These are phyloP conservation scores for Aspergillus egyptiacus DNA, from an alignment of 495 filamentous ascomycete species.

Conservation along the genomic window DNA sequence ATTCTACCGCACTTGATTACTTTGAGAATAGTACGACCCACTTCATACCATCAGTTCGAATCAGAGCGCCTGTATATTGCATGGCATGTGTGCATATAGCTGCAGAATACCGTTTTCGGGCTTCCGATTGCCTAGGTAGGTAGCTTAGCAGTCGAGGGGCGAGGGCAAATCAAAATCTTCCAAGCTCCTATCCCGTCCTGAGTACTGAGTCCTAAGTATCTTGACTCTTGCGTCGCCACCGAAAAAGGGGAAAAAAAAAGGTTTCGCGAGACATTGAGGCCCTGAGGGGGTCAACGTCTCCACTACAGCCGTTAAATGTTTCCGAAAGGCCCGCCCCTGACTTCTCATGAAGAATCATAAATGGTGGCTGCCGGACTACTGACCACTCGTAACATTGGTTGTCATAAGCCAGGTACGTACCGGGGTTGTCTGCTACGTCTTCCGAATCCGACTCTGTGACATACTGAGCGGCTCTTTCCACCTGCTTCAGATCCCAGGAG, in stretches of 20 bases:
- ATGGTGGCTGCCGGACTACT: slow-evolving; percentile 2
- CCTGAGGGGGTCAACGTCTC: too few relatives aligned
- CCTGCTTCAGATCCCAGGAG: not conserved
- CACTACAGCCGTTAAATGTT: slow-evolving; percentile 14
- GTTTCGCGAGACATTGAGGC: too few relatives aligned
- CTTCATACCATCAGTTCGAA: slow-evolving; percentile 3
- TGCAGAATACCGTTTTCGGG: not conserved
- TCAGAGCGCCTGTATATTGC: not conserved
- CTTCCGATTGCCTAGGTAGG: not conserved
- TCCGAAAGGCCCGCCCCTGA: too few relatives aligned
- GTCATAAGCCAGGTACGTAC: slow-evolving; percentile 10
- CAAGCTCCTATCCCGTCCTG: too few relatives aligned
- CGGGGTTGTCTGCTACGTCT: slow-evolving; percentile 10
- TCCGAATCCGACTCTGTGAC: slow-evolving; percentile 11
- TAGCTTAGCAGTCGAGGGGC: not conserved
- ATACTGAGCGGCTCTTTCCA: slow-evolving; percentile 17
- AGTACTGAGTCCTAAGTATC: too few relatives aligned
- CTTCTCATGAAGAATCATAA: too few relatives aligned
- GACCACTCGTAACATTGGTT: slow-evolving; percentile 14
- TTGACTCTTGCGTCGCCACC: too few relatives aligned
- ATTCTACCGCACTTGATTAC: slow-evolving; percentile 1
- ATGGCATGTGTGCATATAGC: not conserved
- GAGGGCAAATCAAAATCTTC: not conserved
- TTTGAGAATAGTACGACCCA: slow-evolving; percentile 5
- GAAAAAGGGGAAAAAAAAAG: too few relatives aligned